Evolutionary conservation across 306 rosid species (phyloP), one percentile per base, ranked within the genome.

Genomic region (Carpinus viminea): DNA sequence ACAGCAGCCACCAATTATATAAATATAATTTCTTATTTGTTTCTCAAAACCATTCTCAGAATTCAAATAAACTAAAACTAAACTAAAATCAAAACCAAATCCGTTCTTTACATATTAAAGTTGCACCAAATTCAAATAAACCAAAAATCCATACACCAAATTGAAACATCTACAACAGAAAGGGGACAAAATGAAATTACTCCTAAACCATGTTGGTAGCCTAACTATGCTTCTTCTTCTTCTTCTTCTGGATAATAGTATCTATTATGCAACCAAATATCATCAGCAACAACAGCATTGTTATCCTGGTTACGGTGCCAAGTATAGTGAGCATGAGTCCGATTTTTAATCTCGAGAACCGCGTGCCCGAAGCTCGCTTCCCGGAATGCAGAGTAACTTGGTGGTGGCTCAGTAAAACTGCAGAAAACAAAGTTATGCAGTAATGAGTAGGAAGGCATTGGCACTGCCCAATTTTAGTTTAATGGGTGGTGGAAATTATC

Each of bases 301-400:
- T 16, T 13, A 24, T 80, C 76, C 7, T 75, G 76, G 71, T 80
- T 75, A 52, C 84, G 75, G 61, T 74, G 84, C 84, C 84, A 80
- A 36, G 79, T 12, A 28, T 68, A 80, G 38, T 80, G 46, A 11
- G 79, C 84, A 75, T 75, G 84, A 70, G 84, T 80, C 47, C 76
- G 15, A 51, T 80, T 80, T 47, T 74, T 75, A 8, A 80, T 80
- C 55, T 74, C 80, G 6, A 80, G 80, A 68, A 69, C 7, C 13
- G 76, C 84, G 31, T 75, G 84, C 68, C 84, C 76, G 12, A 80
- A 74, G 76, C 84, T 75, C 59, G 84, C 80, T 50, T 75, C 73
- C 15, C 76, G 18, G 17, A 9, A 80, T 17, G 79, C 79, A 2
- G 83, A 80, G 74, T 80, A 80, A 54, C 74, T 68, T 24, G 83